Conservation (phyloP, 495 filamentous ascomycete species). For the Clohesyomyces aquaticus region DNA sequence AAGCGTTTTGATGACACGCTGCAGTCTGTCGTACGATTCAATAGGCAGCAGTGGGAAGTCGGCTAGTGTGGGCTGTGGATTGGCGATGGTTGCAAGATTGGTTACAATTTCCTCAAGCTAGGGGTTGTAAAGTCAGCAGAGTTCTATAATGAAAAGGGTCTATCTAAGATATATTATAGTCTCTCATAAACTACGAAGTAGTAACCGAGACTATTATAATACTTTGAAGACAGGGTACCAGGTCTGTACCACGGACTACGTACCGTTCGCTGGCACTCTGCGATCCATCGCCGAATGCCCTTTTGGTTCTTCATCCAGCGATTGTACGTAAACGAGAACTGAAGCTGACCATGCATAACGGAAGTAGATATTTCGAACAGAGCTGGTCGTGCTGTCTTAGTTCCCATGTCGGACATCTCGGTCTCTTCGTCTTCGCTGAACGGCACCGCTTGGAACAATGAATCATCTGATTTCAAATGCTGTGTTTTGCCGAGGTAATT, state of each 20-base stretch:
- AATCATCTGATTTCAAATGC: slow-evolving; percentile 46
- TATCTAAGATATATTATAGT: too few relatives aligned
- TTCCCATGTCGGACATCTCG: slow-evolving; percentile 50
- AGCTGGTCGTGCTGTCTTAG: slow-evolving; percentile 25
- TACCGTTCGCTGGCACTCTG: slow-evolving; percentile 36
- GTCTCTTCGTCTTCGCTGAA: slow-evolving; percentile 28
- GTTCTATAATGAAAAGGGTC: too few relatives aligned
- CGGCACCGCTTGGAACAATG: slow-evolving; percentile 40
- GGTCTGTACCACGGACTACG: too few relatives aligned
- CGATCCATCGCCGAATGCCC: slow-evolving; percentile 45
- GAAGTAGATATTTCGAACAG: slow-evolving; percentile 40
- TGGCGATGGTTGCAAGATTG: slow-evolving; percentile 16
- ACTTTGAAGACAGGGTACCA: too few relatives aligned
- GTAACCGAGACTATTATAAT: too few relatives aligned
- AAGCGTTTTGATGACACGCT: slow-evolving; percentile 32
- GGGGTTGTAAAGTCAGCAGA: too few relatives aligned
- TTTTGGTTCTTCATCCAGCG: slow-evolving; percentile 44
- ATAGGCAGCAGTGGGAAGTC: slow-evolving; percentile 45
- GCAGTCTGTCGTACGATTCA: slow-evolving; percentile 37
- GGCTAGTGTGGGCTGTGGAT: slow-evolving; percentile 39
- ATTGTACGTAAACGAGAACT: slow-evolving; percentile 45
- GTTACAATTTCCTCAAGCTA: slow-evolving; percentile 29
- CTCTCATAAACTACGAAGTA: too few relatives aligned
- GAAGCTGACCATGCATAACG: slow-evolving; percentile 32
- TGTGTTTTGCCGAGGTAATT: slow-evolving; percentile 55